These are phyloP conservation scores for Berberis thunbergii DNA, from an alignment of 164 flowering plant genomes.

Conservation along the genomic window DNA sequence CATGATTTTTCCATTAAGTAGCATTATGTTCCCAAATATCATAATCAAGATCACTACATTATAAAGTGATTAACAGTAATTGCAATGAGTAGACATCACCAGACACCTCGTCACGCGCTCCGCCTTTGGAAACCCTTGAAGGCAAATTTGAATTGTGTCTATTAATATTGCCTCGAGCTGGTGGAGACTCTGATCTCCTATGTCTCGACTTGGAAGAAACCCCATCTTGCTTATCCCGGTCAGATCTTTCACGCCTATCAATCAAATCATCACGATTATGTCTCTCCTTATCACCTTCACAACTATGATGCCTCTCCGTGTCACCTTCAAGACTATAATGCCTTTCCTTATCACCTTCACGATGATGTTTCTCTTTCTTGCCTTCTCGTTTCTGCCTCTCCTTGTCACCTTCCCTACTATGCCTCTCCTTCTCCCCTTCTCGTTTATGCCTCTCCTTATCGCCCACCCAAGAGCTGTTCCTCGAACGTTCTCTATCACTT, in stretches of 20 bases:
- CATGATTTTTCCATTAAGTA: too few species aligned
- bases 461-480: slow-evolving; percentile 13
- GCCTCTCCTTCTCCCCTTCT: slow-evolving; percentile 4
- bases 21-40: too few species aligned
- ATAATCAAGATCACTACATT: too few species aligned
- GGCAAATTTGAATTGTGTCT: slow-evolving; percentile 49
- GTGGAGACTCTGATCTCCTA: slow-evolving; percentile 44
- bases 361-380: background rate
- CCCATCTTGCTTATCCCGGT: slow-evolving; percentile 30
- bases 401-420: slow-evolving; percentile 18
- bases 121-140: slow-evolving; percentile 18
- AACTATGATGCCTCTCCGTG: slow-evolving; percentile 6
- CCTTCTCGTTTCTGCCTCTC: background rate
- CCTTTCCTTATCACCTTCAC: too few species aligned
- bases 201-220: slow-evolving; percentile 37
- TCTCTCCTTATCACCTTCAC: slow-evolving; percentile 23
- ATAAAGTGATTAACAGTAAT: too few species aligned
- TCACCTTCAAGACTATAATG: background rate
- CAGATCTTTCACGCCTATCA: slow-evolving; percentile 32
- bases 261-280: slow-evolving; percentile 3
- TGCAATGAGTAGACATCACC: slow-evolving; percentile 32
- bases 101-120: slow-evolving; percentile 19
- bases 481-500: slow-evolving; percentile 10
- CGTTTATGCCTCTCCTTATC: slow-evolving; percentile 21
- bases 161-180: slow-evolving; percentile 30